Conservation (phyloP, 768 basidiomycete genomes). For the Trametes cinnabarina region DNA sequence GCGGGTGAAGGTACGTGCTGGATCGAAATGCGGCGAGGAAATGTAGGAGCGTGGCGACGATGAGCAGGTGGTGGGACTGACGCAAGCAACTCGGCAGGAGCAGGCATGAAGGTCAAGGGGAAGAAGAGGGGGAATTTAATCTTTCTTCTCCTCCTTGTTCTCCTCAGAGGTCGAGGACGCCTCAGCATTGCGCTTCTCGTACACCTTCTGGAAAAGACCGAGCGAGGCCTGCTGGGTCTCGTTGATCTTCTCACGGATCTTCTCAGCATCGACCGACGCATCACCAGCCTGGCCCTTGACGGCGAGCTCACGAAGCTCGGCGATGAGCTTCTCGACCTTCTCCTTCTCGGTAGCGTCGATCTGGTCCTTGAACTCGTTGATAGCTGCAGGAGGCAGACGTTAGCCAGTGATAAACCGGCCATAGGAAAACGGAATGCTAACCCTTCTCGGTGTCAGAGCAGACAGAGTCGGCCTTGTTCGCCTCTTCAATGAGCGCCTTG, state of each 20-base stretch:
- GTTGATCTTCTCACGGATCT: constrained; percentile 88
- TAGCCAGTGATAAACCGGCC: no score
- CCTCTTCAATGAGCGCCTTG: constrained; percentile 86
- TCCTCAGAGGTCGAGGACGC: constrained; percentile 43
- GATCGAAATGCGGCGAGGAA: neutral
- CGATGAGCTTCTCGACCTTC: constrained; percentile 85
- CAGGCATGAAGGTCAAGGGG: neutral
- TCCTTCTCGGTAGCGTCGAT: constrained; percentile 90
- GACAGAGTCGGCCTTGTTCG: constrained; percentile 95
- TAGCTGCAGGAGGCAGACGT: constrained; percentile 48
- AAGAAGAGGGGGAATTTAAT: constrained; percentile 44
- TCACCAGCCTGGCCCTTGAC: constrained; percentile 89
- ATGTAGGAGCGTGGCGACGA: neutral
- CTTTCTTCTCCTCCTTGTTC: constrained; percentile 76
- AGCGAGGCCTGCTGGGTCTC: constrained; percentile 95
- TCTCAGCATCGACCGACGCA: constrained; percentile 73
- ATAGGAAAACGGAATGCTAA: constrained; percentile 30
- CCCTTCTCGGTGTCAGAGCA: constrained; percentile 95
- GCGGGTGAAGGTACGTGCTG: neutral
- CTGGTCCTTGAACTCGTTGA: constrained; percentile 98
- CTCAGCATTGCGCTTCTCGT: constrained; percentile 84
- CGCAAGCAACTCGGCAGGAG: no score
- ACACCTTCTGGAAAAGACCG: constrained; percentile 96
- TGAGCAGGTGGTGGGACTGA: no score
- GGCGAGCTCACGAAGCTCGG: constrained; percentile 85